Evolutionary conservation across 352 stramenopile species (phyloP).

Genomic region (Phytophthora pini): DNA sequence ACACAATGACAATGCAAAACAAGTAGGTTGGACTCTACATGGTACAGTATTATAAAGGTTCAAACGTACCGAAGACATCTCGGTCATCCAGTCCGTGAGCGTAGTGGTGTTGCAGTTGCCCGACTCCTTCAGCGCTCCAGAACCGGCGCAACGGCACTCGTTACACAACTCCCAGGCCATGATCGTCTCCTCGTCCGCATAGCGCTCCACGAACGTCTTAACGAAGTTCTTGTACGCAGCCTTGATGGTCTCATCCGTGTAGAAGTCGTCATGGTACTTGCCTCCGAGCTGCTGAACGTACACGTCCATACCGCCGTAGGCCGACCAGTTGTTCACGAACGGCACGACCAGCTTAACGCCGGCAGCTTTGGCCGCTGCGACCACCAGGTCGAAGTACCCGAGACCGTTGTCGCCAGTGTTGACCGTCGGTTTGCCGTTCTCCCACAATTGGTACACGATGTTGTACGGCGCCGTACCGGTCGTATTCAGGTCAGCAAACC

Average conservation of each 20-base stretch:
- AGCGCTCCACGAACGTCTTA: slow-evolving; percentile 32
- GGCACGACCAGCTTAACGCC: slow-evolving; percentile 46
- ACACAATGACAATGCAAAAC: neutral
- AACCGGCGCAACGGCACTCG: slow-evolving; percentile 37
- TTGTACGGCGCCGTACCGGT: slow-evolving; percentile 26
- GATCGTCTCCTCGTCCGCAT: slow-evolving; percentile 33
- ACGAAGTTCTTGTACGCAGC: slow-evolving; percentile 42
- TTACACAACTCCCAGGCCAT: slow-evolving; percentile 39
- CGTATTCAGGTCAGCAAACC: slow-evolving; percentile 30
- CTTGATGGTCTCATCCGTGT: slow-evolving; percentile 39
- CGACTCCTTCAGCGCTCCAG: slow-evolving; percentile 30
- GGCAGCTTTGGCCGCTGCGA: slow-evolving; percentile 37
- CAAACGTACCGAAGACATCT: slow-evolving; percentile 38
- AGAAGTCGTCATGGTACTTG: slow-evolving; percentile 44
- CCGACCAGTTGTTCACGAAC: slow-evolving; percentile 46
- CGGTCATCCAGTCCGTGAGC: slow-evolving; percentile 37
- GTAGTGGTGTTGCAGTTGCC: slow-evolving; percentile 32
- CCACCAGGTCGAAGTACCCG: slow-evolving; percentile 39
- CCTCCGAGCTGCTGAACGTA: slow-evolving; percentile 39
- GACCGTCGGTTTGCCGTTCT: slow-evolving; percentile 32
- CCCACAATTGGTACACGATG: slow-evolving; percentile 44
- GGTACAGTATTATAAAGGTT: neutral
- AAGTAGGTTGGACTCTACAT: neutral
- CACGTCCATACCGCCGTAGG: slow-evolving; percentile 43
- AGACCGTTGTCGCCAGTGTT: slow-evolving; percentile 40